Conservation (phyloP, 2,329 filamentous ascomycete species). For the Pseudopyricularia cyperi region DNA sequence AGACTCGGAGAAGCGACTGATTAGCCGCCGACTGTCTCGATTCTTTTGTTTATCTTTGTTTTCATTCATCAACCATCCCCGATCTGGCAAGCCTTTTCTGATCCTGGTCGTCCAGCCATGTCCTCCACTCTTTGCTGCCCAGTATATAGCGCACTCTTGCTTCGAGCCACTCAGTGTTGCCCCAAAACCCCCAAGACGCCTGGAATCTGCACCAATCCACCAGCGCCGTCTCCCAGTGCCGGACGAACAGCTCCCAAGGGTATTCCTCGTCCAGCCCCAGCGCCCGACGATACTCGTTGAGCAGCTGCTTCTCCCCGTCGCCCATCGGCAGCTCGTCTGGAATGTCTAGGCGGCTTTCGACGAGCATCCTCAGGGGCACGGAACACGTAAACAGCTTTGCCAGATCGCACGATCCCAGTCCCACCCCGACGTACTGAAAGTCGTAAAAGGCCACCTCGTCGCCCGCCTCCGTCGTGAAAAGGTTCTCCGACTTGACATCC, state of each 20-base stretch:
- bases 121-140: slow-evolving; percentile 25
- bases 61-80: not conserved
- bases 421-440: slow-evolving; percentile 55
- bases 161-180: slow-evolving; percentile 44
- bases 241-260: slow-evolving; percentile 36
- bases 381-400: slow-evolving; percentile 57
- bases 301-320: not conserved
- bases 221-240: slow-evolving; percentile 54
- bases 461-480: slow-evolving; percentile 40
- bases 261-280: slow-evolving; percentile 44
- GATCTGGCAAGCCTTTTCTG: not conserved
- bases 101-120: not conserved
- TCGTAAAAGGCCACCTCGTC: slow-evolving; percentile 50
- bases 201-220: slow-evolving; percentile 56
- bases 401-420: slow-evolving; percentile 51
- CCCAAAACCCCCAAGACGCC: slow-evolving; percentile 49
- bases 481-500: slow-evolving; percentile 57
- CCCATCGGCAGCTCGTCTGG: not conserved
- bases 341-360: slow-evolving; percentile 2
- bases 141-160: slow-evolving; percentile 37
- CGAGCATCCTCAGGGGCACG: slow-evolving; percentile 40
- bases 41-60: not conserved
- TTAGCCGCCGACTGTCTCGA: not conserved
- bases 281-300: not conserved
- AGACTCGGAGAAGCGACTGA: no score